Conservation (phyloP, 2,329 filamentous ascomycete species). For the Leptographium lundbergii region DNA sequence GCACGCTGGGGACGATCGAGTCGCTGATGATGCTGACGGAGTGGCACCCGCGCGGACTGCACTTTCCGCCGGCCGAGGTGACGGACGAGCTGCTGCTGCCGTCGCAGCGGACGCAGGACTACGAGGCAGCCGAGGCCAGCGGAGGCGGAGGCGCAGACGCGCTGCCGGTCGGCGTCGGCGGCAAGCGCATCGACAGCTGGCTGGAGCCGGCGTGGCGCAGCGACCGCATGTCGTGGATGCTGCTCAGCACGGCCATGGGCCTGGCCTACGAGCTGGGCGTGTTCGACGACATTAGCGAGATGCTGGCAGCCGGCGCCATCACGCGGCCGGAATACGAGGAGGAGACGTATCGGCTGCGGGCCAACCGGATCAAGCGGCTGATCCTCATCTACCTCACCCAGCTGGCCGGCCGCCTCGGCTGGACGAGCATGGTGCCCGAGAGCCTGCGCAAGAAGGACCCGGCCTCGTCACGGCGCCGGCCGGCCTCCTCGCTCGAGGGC, state of each 20-base stretch:
- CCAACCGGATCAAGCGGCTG: constrained; percentile 70
- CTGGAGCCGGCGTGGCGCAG: constrained; percentile 90
- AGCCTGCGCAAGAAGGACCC: constrained; percentile 45
- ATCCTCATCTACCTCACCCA: constrained; percentile 87
- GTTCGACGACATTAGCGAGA: constrained; percentile 77
- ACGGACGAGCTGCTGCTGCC: constrained; percentile 57
- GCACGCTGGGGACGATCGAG: constrained; percentile 88
- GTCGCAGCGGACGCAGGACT: constrained; percentile 8
- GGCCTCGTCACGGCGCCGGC: constrained; percentile 37
- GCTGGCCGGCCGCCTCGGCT: constrained; percentile 80
- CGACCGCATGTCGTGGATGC: constrained; percentile 96
- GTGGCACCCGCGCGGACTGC: constrained; percentile 89
- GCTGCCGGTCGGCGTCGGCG: constrained; percentile 52
- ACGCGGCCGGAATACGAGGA: constrained; percentile 58
- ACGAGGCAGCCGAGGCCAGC: constrained; percentile 15
- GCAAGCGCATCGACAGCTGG: constrained; percentile 85
- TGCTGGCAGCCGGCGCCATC: constrained; percentile 45
- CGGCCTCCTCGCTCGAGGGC: constrained; percentile 29
- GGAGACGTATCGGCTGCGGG: constrained; percentile 62
- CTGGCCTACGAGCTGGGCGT: constrained; percentile 89
- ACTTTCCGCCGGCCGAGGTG: constrained; percentile 77
- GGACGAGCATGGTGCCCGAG: constrained; percentile 85
- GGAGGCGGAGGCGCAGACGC: constrained; percentile 24
- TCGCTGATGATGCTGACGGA: constrained; percentile 89
- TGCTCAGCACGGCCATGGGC: constrained; percentile 80